Evolutionary conservation across 768 basidiomycete genomes (phyloP), one percentile per base, ranked within the genome.

Genomic region (Austroboletus eburneus): DNA sequence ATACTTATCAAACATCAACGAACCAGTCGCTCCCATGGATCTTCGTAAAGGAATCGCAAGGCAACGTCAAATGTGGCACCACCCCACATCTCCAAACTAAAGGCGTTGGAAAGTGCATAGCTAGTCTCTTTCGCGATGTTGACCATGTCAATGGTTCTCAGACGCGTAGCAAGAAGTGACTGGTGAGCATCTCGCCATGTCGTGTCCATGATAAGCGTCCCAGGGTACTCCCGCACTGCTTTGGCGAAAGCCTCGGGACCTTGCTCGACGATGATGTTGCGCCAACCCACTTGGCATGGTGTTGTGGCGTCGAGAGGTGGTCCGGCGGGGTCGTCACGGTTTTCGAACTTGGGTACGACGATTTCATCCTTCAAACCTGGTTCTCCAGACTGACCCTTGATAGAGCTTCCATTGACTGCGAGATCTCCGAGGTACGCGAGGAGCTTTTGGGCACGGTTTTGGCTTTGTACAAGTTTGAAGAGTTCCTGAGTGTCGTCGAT

Each of bases 141-240:
- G 56, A 83, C 90, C 83, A 98, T 98, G 63, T 99, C 96, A 53
- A 87, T 83, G 9, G 96, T 98, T 53, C 96, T 83, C 41, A 99
- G 77, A 51, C 96, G 87, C 23, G 96, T 99, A 38, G 96, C 96
- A 46, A 99, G 82, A 29, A 99, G 78, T 23, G 93, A 96, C 69
- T 99, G 96, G 67, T 99, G 96, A 20, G 96, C 96, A 62, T 99
- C 96, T 66, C 96, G 89, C 95, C 96, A 97, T 2, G 95, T 98
- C 23, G 95, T 98, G 70, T 99, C 91, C 91, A 93, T 92, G 69
- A 96, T 94, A 51, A 98, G 78, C 45, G 82, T 85, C 46, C 96
- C 96, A 43, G 91, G 90, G 70, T 99, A 98, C 52, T 85, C 87
- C 57, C 96, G 86, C 46, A 98, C 91, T 33, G 96, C 96, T 72